Base-by-base conservation (phyloP, 305 asterid species). In the Lippia alba region DNA sequence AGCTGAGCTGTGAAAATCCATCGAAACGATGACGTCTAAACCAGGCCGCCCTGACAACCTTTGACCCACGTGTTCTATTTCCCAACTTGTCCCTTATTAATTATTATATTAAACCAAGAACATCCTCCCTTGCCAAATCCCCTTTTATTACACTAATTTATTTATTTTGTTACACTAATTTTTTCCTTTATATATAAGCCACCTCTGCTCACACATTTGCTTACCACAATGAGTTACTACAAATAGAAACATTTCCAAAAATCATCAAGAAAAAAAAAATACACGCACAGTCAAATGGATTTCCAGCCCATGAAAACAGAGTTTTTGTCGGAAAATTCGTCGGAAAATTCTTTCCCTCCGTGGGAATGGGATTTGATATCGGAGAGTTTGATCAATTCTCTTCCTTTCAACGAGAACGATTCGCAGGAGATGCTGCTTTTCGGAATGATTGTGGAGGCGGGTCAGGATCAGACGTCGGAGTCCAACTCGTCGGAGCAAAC, bases 51-150 rank as follows among this genome's bases (percentile, higher is more conserved):
- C 83, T 53, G 45, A 60, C 58, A 75, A 70, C 66, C 56, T 75
- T 81, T 82, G 85, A 82, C 85, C 78, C 86, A 82, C 84, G 86
- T 84, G 83, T 36, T 15, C 4, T 16, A 59, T 63, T 69, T 3
- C 49, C 49, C 49, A 57, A 71, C 61, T 78, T 65, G 54, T 15
- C 9, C 48, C 16, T 32, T 6, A 51, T 24, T 24, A 61, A 55
- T n/a, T 24, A 32, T 48, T 40, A 54, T 65, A 8, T 4, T 70
- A 61, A 70, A 50, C 12, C 15, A 33, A 40, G 70, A 61, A 73
- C 86, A 83, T 85, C 85, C 81, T 77, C 82, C 81, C 67, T 71
- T 65, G 75, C 74, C 50, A 39, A 39, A 36, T 24, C 49, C 48
- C 78, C 54, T 24, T 64, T 63, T 57, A 9, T 3, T 72, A 8